Evolutionary conservation across 768 basidiomycete species (phyloP).

Genomic region (Boletellus ananiceps): DNA sequence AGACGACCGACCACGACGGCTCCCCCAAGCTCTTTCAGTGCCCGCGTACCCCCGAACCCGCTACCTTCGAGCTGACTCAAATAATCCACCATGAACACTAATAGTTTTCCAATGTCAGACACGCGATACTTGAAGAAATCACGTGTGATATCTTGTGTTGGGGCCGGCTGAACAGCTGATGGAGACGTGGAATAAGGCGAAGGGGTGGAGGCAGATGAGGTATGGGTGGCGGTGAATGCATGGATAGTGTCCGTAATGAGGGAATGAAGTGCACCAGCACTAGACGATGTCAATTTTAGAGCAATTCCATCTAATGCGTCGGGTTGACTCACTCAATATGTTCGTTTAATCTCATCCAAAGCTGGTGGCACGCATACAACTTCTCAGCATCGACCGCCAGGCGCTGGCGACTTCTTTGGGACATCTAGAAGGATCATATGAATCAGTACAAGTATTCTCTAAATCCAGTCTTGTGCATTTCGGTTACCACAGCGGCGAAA

Average conservation of each 20-base stretch:
- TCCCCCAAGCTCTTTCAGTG: constrained; percentile 39
- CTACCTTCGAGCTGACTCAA: constrained; percentile 21
- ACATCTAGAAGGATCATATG: constrained; percentile 49
- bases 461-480: not conserved
- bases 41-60: constrained; percentile 20
- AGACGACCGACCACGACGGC: constrained; percentile 52
- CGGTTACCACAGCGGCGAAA: not conserved
- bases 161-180: constrained; percentile 42
- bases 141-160: constrained; percentile 72
- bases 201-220: constrained; percentile 10
- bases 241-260: constrained; percentile 69
- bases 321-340: constrained; percentile 49
- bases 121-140: constrained; percentile 77
- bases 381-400: constrained; percentile 85
- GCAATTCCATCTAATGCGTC: not conserved
- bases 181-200: constrained; percentile 10
- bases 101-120: constrained; percentile 58
- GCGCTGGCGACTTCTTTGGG: constrained; percentile 69
- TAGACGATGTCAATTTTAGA: constrained; percentile 23
- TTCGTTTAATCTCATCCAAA: constrained; percentile 78
- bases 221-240: constrained; percentile 52
- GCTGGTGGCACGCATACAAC: constrained; percentile 69
- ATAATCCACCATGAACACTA: constrained; percentile 53
- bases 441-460: constrained; percentile 2
- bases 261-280: constrained; percentile 52